These are phyloP conservation scores for Senecio squalidus DNA, from an alignment of 140 eudicot species.

Conservation along the genomic window DNA sequence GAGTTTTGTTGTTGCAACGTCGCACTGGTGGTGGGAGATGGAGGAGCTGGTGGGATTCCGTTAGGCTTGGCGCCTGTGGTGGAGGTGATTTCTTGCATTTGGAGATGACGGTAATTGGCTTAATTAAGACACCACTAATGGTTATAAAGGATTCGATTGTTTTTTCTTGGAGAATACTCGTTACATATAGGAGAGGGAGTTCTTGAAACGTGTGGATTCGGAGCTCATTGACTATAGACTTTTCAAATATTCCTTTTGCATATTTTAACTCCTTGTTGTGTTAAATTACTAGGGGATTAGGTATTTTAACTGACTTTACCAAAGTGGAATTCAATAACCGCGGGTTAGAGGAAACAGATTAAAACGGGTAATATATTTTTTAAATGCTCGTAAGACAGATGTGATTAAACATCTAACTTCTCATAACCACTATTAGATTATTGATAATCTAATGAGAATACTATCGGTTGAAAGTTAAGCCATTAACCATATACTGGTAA, in stretches of 20 bases:
- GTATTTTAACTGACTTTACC: slow-evolving; percentile 2
- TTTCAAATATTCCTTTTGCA: slow-evolving; percentile 16
- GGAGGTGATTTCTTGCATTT: slow-evolving; percentile 20
- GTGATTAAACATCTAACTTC: no score
- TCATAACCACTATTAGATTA: no score
- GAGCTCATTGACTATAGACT: slow-evolving; percentile 31
- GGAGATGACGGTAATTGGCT: slow-evolving; percentile 1
- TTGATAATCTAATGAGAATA: no score
- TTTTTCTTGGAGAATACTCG: slow-evolving; percentile 23
- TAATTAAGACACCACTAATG: slow-evolving; percentile 5
- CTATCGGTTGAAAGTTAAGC: no score
- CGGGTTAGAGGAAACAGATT: no score
- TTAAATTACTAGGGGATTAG: neutral
- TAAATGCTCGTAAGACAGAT: no score
- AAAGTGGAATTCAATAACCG: no score
- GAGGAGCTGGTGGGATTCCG: slow-evolving; percentile 1
- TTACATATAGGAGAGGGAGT: slow-evolving; percentile 1
- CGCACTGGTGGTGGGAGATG: slow-evolving; percentile 9
- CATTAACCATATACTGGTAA: no score
- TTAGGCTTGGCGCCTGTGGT: neutral
- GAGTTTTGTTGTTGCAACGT: neutral
- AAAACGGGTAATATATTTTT: no score
- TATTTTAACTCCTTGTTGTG: slow-evolving; percentile 4
- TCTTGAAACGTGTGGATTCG: slow-evolving; percentile 31
- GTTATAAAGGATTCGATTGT: slow-evolving; percentile 27